A percentile compares a stretch with the other conserved stretches of the same genome.
Evolutionary conservation across 495 filamentous ascomycete species (phyloP).

Genomic region (Achaetomiella virescens): DNA sequence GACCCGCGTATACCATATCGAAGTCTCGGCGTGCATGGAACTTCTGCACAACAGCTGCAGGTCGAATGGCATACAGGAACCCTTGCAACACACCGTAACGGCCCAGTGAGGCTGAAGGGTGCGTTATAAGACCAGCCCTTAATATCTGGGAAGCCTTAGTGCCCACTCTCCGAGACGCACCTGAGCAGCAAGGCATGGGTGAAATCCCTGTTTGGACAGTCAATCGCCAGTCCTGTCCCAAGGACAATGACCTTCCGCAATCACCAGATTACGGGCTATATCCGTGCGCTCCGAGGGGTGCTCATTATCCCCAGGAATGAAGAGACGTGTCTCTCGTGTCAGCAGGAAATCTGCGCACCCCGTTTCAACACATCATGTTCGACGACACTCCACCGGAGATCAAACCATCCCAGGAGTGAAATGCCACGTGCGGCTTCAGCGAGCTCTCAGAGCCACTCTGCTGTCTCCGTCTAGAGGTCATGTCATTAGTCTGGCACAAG

Average conservation of each 20-base stretch:
- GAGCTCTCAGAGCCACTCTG: conserved; percentile 10
- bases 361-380: conserved; percentile 16
- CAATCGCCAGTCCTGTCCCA: conserved; percentile 19
- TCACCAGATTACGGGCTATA: conserved; percentile 24
- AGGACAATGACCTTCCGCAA: conserved; percentile 23
- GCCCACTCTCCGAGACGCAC: conserved; percentile 20
- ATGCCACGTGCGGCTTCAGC: conserved; percentile 27
- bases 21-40: conserved; percentile 2
- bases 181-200: conserved; percentile 20
- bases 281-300: conserved; percentile 17
- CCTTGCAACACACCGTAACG: background rate
- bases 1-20: conserved; percentile 1
- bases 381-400: conserved; percentile 17
- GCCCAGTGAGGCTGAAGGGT: conserved; percentile 12
- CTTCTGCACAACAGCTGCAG: conserved; percentile 2
- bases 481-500: conserved; percentile 8
- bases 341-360: background rate
- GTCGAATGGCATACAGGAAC: conserved; percentile 8
- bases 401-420: conserved; percentile 19
- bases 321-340: background rate
- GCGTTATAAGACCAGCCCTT: conserved; percentile 16
- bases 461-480: conserved; percentile 13
- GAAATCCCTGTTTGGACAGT: conserved; percentile 17
- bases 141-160: conserved; percentile 16
- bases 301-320: background rate